phyloP scores from a whole-genome alignment of 345 rosid genomes.

The Eucalyptus rudis region DNA sequence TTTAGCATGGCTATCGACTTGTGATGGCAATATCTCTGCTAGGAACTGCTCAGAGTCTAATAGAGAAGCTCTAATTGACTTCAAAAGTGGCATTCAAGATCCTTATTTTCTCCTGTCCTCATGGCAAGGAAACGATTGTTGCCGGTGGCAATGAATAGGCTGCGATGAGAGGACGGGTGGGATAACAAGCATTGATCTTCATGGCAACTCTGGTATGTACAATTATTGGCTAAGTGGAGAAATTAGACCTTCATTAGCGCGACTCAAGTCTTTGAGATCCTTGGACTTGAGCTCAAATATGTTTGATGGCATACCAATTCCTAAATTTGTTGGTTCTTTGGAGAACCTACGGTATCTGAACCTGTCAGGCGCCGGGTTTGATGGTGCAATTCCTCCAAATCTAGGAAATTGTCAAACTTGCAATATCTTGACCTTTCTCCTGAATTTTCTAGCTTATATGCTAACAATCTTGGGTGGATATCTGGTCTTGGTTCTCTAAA shows the following conservation, averaged over 20 bases:
- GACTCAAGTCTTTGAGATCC: constrained; percentile 9
- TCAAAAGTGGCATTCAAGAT: constrained; percentile 18
- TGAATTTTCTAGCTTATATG: accelerated
- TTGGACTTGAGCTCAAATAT: constrained; percentile 29
- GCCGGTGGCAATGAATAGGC: constrained; percentile 23
- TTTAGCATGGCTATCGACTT: not conserved
- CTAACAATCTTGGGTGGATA: not conserved
- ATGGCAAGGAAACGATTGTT: constrained; percentile 22
- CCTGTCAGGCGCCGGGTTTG: constrained; percentile 24
- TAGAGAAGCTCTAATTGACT: constrained; percentile 5
- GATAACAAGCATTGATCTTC: constrained; percentile 10
- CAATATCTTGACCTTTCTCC: constrained; percentile 21
- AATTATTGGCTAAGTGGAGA: constrained; percentile 21
- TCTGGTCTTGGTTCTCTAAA: constrained; percentile 11
- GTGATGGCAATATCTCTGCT: not conserved
- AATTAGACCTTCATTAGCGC: constrained; percentile 18
- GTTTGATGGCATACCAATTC: constrained; percentile 12
- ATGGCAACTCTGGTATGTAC: not conserved
- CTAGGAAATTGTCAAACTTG: constrained; percentile 22
- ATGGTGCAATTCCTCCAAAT: constrained; percentile 9
- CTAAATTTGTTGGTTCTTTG: constrained; percentile 21
- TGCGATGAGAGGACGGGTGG: constrained; percentile 17
- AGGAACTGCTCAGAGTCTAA: constrained; percentile 10
- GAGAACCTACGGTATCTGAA: constrained; percentile 11
- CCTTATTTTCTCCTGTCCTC: constrained; percentile 10